Percentiles rank a stretch among this genome's conserved stretches.
These are phyloP conservation scores for Aleurites moluccanus DNA, from an alignment of 441 rosid species.

Conservation along the genomic window DNA sequence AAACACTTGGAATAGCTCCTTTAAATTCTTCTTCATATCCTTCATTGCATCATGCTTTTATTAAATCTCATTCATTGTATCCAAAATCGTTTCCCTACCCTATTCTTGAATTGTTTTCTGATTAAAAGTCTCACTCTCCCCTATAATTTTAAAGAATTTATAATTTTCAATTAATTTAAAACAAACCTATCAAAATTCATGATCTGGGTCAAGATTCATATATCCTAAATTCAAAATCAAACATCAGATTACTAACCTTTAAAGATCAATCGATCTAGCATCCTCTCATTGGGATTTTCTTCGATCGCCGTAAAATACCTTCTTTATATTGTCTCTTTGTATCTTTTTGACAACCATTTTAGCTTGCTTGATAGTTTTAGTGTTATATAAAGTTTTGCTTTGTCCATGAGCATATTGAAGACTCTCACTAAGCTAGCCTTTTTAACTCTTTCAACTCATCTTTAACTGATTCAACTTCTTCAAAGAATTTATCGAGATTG, in stretches of 20 bases:
- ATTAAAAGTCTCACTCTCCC: constrained; percentile 88
- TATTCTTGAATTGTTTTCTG: constrained; percentile 91
- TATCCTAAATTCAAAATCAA: neutral
- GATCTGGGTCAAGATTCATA: neutral
- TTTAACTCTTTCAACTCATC: constrained; percentile 68
- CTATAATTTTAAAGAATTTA: constrained; percentile 31
- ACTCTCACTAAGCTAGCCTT: constrained; percentile 41
- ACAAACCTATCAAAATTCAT: neutral
- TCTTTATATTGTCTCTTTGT: constrained; percentile 75
- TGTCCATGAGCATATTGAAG: constrained; percentile 71
- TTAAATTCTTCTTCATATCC: constrained; percentile 73
- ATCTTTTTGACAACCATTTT: constrained; percentile 74
- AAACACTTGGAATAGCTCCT: constrained; percentile 84
- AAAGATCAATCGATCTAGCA: constrained; percentile 73
- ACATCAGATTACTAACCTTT: constrained; percentile 49
- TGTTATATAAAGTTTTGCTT: constrained; percentile 74
- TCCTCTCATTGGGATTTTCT: constrained; percentile 73
- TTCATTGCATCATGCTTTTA: constrained; percentile 86
- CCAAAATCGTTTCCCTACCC: constrained; percentile 75
- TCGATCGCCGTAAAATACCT: constrained; percentile 85
- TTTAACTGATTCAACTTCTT: constrained; percentile 68
- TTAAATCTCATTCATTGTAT: constrained; percentile 76
- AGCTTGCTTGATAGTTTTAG: constrained; percentile 58
- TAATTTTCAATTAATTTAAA: neutral
- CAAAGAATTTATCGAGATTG: constrained; percentile 70